These are phyloP conservation scores for Voacanga thouarsii DNA, from an alignment of 257 asterid genomes.

Conservation along the genomic window DNA sequence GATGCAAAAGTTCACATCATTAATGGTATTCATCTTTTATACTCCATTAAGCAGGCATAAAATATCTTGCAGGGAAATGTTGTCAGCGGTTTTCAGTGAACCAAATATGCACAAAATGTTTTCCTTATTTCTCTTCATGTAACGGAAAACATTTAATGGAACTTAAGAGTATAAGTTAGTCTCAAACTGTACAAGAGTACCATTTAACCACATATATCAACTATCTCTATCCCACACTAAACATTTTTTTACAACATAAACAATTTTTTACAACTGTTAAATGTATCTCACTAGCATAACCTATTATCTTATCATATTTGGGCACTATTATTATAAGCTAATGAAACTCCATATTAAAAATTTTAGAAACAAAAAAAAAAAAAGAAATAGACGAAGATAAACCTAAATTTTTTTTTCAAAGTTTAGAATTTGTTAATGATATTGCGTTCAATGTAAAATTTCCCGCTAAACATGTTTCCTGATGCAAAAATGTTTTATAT, in stretches of 20 bases:
- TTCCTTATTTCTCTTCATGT: background rate
- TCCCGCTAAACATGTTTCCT: background rate
- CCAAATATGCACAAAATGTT: background rate
- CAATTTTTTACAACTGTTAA: background rate
- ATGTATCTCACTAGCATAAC: background rate
- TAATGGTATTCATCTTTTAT: background rate
- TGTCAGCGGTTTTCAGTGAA: background rate
- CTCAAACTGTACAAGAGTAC: background rate
- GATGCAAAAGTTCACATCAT: background rate
- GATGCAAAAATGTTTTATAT: background rate
- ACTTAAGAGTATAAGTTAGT: background rate
- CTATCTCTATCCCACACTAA: background rate
- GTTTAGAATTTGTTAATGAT: background rate
- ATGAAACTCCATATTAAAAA: background rate
- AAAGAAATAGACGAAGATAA: background rate
- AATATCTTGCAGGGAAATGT: background rate
- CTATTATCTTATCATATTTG: background rate
- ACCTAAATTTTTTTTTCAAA: background rate
- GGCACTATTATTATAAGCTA: background rate
- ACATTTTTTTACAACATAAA: background rate
- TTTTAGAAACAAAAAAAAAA: background rate
- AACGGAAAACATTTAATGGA: background rate
- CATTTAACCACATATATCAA: background rate
- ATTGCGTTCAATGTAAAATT: background rate
- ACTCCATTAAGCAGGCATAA: background rate